These are phyloP conservation scores for Penicillium ochrochloron DNA, from an alignment of 495 filamentous ascomycete species.

Conservation along the genomic window DNA sequence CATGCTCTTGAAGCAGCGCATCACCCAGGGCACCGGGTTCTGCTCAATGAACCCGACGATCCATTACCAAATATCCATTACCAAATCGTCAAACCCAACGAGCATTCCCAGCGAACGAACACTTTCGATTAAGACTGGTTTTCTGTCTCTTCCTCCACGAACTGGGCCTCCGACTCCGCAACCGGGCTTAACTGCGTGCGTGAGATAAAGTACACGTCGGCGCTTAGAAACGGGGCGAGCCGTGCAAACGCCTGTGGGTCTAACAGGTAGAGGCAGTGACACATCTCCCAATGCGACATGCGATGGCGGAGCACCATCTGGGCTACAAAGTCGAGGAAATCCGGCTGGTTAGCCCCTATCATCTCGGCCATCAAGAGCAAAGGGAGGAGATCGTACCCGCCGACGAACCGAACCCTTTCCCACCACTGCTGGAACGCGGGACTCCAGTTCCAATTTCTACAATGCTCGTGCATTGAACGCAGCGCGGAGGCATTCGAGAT, in stretches of 20 bases:
- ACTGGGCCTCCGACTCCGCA: neutral
- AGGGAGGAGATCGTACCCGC: conserved; percentile 7
- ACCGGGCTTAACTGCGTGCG: neutral
- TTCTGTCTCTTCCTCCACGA: neutral
- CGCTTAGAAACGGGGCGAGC: neutral
- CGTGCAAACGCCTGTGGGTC: neutral
- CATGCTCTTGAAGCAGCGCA: neutral
- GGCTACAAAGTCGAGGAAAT: neutral
- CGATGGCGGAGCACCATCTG: neutral
- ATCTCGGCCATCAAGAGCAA: conserved; percentile 4
- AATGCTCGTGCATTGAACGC: conserved; percentile 3
- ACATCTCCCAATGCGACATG: neutral
- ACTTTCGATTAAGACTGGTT: neutral
- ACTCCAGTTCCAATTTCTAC: neutral
- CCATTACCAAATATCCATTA: neutral
- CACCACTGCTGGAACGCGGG: conserved; percentile 13
- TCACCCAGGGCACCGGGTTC: neutral
- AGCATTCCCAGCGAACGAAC: neutral
- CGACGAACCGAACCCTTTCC: neutral
- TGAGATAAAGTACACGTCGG: neutral
- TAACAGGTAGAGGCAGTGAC: neutral
- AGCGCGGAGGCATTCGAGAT: conserved; percentile 2
- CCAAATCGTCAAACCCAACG: neutral
- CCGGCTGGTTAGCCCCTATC: neutral
- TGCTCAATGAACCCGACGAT: neutral